A percentile compares a stretch with the other conserved stretches of the same genome.
These are phyloP conservation scores for Debaryomycetaceae sp. DNA, from an alignment of 1,139 yeast genomes.

Conservation along the genomic window DNA sequence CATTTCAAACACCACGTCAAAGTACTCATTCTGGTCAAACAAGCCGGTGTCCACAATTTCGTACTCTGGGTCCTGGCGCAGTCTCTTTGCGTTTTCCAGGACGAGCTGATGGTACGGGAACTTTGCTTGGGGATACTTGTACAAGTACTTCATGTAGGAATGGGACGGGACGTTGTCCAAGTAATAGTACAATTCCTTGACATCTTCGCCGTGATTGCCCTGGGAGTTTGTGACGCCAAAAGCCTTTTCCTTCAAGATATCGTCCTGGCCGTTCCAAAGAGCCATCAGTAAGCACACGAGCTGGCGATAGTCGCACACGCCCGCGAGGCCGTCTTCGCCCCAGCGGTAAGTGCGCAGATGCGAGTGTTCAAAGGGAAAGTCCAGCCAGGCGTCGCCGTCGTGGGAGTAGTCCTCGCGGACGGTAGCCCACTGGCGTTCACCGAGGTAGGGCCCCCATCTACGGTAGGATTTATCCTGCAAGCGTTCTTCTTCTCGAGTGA, in stretches of 20 bases:
- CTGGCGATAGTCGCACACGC: conserved; percentile 82
- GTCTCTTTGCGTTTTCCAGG: conserved; percentile 54
- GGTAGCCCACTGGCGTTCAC: conserved; percentile 92
- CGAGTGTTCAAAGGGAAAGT: conserved; percentile 83
- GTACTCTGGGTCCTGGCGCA: conserved; percentile 56
- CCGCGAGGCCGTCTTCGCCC: conserved; percentile 97
- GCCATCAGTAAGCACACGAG: conserved; percentile 68
- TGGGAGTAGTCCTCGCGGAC: conserved; percentile 87
- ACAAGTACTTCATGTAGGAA: conserved; percentile 83
- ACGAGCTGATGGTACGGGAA: conserved; percentile 77
- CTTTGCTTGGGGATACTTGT: conserved; percentile 81
- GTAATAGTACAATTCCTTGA: conserved; percentile 70
- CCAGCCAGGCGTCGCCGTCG: conserved; percentile 89
- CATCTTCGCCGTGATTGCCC: conserved; percentile 96
- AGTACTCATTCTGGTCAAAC: conserved; percentile 72
- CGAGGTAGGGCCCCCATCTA: conserved; percentile 83
- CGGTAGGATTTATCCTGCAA: conserved; percentile 48
- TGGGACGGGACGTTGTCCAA: conserved; percentile 91
- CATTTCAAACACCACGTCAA: conserved; percentile 85
- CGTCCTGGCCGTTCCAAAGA: conserved; percentile 88
- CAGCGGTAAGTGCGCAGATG: conserved; percentile 78
- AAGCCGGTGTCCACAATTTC: conserved; percentile 70
- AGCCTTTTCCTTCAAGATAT: conserved; percentile 73
- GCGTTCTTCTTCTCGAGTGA: conserved; percentile 59
- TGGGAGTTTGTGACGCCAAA: conserved; percentile 90